A percentile compares a stretch with the other conserved stretches of the same genome.
These are phyloP conservation scores for Inga laurina DNA, from an alignment of 306 rosid genomes.

Conservation along the genomic window DNA sequence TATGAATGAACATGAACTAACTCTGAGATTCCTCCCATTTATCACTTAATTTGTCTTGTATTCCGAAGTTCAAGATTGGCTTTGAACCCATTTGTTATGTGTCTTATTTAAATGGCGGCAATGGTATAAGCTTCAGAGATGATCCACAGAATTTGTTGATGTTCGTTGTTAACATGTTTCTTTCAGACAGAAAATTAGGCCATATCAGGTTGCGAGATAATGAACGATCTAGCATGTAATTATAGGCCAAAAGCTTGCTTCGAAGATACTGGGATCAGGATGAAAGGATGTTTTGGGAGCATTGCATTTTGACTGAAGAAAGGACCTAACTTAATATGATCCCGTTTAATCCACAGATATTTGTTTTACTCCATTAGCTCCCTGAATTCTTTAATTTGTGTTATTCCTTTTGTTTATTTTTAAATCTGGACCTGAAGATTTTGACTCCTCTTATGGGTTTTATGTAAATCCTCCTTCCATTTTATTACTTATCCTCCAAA, in stretches of 20 bases:
- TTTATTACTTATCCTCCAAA: background rate
- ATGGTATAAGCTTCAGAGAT: background rate
- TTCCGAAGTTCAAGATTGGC: background rate
- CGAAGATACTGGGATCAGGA: background rate
- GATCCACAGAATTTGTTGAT: background rate
- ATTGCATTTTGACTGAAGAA: constrained; percentile 7
- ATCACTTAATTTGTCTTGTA: no score
- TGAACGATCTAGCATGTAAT: background rate
- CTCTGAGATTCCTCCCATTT: no score
- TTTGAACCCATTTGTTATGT: background rate
- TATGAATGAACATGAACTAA: no score
- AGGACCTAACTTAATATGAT: background rate
- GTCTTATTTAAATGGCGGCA: background rate
- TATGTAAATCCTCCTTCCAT: background rate
- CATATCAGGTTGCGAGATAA: background rate
- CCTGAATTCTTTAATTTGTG: background rate
- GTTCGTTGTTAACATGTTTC: background rate
- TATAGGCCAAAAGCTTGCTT: background rate
- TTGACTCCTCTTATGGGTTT: background rate
- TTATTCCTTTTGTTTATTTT: background rate
- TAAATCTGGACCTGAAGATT: background rate
- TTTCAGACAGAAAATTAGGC: background rate
- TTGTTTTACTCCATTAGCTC: background rate
- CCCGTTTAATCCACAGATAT: background rate
- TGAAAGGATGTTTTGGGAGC: background rate